Base-by-base conservation (phyloP, 1,284 basidiomycete genomes). In the Naganishia albida region DNA sequence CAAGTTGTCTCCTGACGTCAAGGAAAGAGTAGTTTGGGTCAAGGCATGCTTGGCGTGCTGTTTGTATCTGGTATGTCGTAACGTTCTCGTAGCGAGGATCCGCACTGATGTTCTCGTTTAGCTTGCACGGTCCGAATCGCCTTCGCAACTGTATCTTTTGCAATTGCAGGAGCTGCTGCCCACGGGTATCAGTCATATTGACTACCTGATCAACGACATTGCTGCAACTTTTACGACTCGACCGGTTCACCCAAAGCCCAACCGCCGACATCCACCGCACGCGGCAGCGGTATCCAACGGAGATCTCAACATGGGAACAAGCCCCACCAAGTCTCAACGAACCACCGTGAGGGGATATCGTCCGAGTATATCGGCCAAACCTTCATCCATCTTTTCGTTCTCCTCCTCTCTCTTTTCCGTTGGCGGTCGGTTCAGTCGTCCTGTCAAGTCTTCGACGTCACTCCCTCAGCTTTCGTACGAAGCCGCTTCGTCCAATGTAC, bases 21-120 rank as follows among this genome's bases (percentile, higher is more conserved):
- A 49, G 46, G 57, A 60, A 23, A 49, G 34, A 30, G 48, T 60
- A 8, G 39, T 50, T 25, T 60, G 57, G 57, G 46, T 50, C 20
- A 60, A 60, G 38, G 57, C 57, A 46, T 60, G 57, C 25, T 60
- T 60, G 57, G 46, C 57, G 34, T 60, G 57, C 39, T 60, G 57
- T 10, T 38, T 60, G 20, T 60, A 60, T 50, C 38, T 60, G 57
- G 57, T 56, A 30, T 42, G 54, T 44, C 8, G 23, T 8, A 10
- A n/a, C 18, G n/a, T 50, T n/a, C 28, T 16, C 25, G 16, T 3
- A 16, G 18, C 13, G 38, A 34, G 7, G 28, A 20, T 25, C 1
- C 12, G 28, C 20, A 44, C 42, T 56, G 43, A 6, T 28, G 38
- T 20, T 20, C n/a, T 1, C 16, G 28, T 23, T 50, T 30, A 60